Evolutionary conservation across 1,284 basidiomycete genomes (phyloP), one percentile per base, ranked within the genome.

Genomic region (Ustanciosporium gigantosporum): DNA sequence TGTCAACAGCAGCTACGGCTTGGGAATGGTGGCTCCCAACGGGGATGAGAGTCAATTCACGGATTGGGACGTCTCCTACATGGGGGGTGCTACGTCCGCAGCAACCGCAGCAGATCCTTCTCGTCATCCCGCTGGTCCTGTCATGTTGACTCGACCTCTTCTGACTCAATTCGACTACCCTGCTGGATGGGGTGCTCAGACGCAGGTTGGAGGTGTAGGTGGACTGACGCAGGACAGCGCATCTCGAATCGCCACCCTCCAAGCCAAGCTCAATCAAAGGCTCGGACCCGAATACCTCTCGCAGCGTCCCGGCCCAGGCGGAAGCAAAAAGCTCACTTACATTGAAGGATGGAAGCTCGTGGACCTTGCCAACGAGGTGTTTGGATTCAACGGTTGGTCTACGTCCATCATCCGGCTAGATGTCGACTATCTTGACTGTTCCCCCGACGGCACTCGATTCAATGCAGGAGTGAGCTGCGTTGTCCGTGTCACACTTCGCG

Each of bases 341-440:
- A 87, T 91, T 3, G 94, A 97, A 78, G 95, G 94, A 0, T 97
- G 93, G 92, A 93, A 91, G 80, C 66, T 65, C 8, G 67, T 70
- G 20, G 66, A 71, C 21, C 49, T 98, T 20, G 94, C 94, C 1
- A 98, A 98, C 78, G 93, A 98, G 70, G 89, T 98, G 27, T 98
- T 98, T 80, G 94, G 94, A 1, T 96, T 92, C 81, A 93, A 97
- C 62, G 95, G 95, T 9, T 98, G 94, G 94, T 91, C 88, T 42
- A 90, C 91, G 2, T 89, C 81, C 45, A 83, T 97, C 39, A 84
- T 89, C 46, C 88, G 80, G 40, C 79, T 96, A 32, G 86, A 86
- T 15, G 88, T 88, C 4, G 83, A 85, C 68, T 85, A 80, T 71
- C 46, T 75, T 9, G 73, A 75, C 34, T 56, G 52, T 57, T 85